Percentiles rank a stretch among this genome's conserved stretches.
Conservation (phyloP, 768 basidiomycete species). For the Pisolithus orientalis region DNA sequence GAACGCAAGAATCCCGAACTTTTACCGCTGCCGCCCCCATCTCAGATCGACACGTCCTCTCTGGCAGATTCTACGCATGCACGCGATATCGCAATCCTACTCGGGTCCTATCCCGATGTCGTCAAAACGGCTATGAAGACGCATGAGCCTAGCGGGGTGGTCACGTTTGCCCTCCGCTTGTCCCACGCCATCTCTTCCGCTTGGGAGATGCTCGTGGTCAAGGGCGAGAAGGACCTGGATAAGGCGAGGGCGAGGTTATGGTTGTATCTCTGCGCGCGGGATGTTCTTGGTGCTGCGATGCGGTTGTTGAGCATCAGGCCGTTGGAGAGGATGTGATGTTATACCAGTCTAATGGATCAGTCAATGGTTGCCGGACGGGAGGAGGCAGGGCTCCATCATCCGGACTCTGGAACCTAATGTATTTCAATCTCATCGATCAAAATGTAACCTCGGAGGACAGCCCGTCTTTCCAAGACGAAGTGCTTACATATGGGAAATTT, state of each 20-base stretch:
- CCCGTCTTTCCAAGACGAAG: too few species aligned
- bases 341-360: too few species aligned
- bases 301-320: slow-evolving; percentile 83
- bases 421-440: too few species aligned
- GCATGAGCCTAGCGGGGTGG: slow-evolving; percentile 86
- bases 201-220: slow-evolving; percentile 87
- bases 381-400: too few species aligned
- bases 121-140: slow-evolving; percentile 80
- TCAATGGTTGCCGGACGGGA: too few species aligned
- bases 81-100: slow-evolving; percentile 79
- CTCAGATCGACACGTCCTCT: slow-evolving; percentile 61
- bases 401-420: too few species aligned
- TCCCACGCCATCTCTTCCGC: slow-evolving; percentile 86
- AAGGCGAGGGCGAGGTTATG: slow-evolving; percentile 83
- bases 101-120: slow-evolving; percentile 88
- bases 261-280: slow-evolving; percentile 82
- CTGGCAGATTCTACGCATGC: slow-evolving; percentile 67
- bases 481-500: too few species aligned
- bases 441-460: too few species aligned
- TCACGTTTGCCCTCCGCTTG: slow-evolving; percentile 84
- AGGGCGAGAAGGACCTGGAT: slow-evolving; percentile 69
- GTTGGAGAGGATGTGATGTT: slow-evolving; percentile 79
- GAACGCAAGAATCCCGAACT: slow-evolving; percentile 88
- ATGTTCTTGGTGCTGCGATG: slow-evolving; percentile 87
- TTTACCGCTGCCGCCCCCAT: slow-evolving; percentile 63